These are phyloP conservation scores for Xylaria flabelliformis DNA, from an alignment of 495 filamentous ascomycete genomes.

Conservation along the genomic window DNA sequence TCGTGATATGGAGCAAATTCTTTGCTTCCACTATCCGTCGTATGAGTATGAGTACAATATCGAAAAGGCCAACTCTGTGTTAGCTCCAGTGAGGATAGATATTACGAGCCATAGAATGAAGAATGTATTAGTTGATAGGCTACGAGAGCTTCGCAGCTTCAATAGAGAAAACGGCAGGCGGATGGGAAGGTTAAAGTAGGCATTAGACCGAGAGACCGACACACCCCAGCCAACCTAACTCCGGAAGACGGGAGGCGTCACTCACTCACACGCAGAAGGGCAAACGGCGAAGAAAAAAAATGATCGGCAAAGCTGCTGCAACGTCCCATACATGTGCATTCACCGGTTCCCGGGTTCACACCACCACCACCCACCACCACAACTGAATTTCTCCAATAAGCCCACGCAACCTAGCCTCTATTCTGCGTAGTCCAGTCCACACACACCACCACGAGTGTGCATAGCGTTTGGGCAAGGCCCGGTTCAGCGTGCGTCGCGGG, in stretches of 20 bases:
- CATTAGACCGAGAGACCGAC: slow-evolving; percentile 10
- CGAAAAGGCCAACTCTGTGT: background rate
- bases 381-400: background rate
- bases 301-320: slow-evolving; percentile 16
- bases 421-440: slow-evolving; percentile 1
- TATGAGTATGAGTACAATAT: background rate
- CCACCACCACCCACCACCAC: slow-evolving; percentile 11
- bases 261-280: slow-evolving; percentile 11
- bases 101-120: background rate
- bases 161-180: background rate
- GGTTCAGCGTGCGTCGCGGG: background rate
- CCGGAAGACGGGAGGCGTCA: slow-evolving; percentile 3
- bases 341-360: slow-evolving; percentile 10
- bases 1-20: background rate
- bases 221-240: background rate
- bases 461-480: background rate
- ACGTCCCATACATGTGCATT: background rate
- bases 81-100: background rate
- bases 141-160: background rate
- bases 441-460: slow-evolving; percentile 7
- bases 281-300: background rate
- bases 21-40: background rate
- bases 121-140: background rate
- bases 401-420: background rate
- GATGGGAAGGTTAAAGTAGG: slow-evolving; percentile 2